These are phyloP conservation scores for Ophiorrhiza pumila DNA, from an alignment of 257 asterid species.

Conservation along the genomic window DNA sequence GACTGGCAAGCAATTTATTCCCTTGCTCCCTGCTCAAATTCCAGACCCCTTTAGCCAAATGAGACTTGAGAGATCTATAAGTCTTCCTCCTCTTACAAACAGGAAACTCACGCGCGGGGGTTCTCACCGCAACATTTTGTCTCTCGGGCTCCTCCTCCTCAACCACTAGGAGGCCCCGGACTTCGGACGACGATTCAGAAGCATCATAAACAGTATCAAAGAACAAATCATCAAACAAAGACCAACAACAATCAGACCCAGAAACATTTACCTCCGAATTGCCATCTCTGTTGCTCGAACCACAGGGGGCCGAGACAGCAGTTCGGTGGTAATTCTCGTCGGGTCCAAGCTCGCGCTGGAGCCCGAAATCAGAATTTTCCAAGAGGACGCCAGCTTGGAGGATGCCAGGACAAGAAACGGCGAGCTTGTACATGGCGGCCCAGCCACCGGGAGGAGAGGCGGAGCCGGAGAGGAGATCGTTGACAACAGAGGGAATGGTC, in stretches of 20 bases:
- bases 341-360: constrained; percentile 84
- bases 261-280: constrained; percentile 23
- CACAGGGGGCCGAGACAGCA: constrained; percentile 11
- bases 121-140: constrained; percentile 10
- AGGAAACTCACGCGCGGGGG: constrained; percentile 14
- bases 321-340: constrained; percentile 44
- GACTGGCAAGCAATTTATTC: constrained; percentile 69
- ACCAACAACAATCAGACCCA: constrained; percentile 59
- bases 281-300: constrained; percentile 28
- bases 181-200: constrained; percentile 41
- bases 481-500: constrained; percentile 71
- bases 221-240: constrained; percentile 74
- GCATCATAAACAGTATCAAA: constrained; percentile 64
- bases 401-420: constrained; percentile 89
- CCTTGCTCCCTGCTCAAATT: constrained; percentile 87
- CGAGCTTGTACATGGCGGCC: constrained; percentile 80
- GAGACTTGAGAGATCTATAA: constrained; percentile 45
- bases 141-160: constrained; percentile 27
- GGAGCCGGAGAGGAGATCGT: constrained; percentile 51
- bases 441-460: constrained; percentile 46
- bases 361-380: constrained; percentile 89
- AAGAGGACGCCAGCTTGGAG: constrained; percentile 81
- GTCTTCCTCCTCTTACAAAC: constrained; percentile 45
- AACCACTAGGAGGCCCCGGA: constrained; percentile 18
- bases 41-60: constrained; percentile 68